A percentile compares a stretch with the other conserved stretches of the same genome.
Evolutionary conservation across 169 alveolate genomes (phyloP).

Genomic region (Neospora caninum): DNA sequence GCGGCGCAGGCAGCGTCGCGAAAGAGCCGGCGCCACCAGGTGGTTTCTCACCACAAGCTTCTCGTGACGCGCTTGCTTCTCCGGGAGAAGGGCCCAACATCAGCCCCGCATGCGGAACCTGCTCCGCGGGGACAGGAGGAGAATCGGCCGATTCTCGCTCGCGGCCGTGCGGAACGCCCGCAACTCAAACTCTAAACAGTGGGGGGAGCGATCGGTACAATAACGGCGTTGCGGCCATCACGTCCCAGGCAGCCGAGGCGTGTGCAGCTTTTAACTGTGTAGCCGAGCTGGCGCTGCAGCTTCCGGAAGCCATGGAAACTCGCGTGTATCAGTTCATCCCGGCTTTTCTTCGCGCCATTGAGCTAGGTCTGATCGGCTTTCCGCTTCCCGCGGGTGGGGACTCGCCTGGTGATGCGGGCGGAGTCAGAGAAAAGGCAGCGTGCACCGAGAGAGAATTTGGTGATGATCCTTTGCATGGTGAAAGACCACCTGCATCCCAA

Average conservation of each 20-base stretch:
- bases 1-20: too few relatives aligned
- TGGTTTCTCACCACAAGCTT: too few relatives aligned
- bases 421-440: neutral
- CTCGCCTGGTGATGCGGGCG: neutral
- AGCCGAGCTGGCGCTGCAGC: neutral
- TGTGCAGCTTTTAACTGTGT: slow-evolving; percentile 14
- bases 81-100: too few relatives aligned
- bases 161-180: neutral
- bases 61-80: too few relatives aligned
- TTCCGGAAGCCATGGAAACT: neutral
- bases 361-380: neutral
- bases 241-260: slow-evolving; percentile 2
- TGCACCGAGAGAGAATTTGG: neutral
- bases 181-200: neutral
- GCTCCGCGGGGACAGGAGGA: too few relatives aligned
- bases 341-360: neutral
- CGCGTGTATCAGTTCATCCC: neutral
- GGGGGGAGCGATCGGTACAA: neutral
- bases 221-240: neutral
- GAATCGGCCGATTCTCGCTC: neutral
- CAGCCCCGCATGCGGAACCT: too few relatives aligned
- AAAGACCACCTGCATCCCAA: neutral
- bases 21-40: too few relatives aligned
- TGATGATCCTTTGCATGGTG: neutral
- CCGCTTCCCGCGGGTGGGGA: neutral